Evolutionary conservation across 768 basidiomycete species (phyloP).

Genomic region (Russula dissimulans): DNA sequence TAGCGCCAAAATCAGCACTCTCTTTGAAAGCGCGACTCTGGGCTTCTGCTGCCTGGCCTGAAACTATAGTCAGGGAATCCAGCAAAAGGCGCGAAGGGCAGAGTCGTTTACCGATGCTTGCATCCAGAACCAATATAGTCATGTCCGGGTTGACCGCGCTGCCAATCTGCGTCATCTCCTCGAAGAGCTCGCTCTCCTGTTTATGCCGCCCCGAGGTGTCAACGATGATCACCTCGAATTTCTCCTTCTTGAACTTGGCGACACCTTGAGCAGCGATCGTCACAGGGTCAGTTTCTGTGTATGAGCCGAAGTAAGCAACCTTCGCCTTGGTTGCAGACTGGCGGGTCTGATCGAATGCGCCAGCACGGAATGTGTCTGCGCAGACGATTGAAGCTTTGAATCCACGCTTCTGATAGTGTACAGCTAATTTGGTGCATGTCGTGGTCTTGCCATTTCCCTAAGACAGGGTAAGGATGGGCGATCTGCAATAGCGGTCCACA

Average conservation of each 20-base stretch:
- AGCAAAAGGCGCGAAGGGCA: too few species aligned
- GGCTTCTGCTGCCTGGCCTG: constrained; percentile 93
- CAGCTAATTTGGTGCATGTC: constrained; percentile 97
- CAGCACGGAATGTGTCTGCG: constrained; percentile 98
- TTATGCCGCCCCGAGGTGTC: constrained; percentile 97
- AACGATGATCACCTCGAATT: constrained; percentile 97
- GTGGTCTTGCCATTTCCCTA: constrained; percentile 99
- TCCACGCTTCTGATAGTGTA: constrained; percentile 93
- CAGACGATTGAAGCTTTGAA: constrained; percentile 97
- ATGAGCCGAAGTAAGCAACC: constrained; percentile 97
- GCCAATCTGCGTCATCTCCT: constrained; percentile 97
- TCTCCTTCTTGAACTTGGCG: constrained; percentile 93
- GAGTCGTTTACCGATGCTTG: constrained; percentile 69
- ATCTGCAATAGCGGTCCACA: constrained; percentile 19
- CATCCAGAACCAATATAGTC: constrained; percentile 93
- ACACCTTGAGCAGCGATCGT: constrained; percentile 92
- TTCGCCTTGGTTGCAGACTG: constrained; percentile 99
- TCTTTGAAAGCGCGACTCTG: constrained; percentile 98
- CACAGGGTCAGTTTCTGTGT: constrained; percentile 98
- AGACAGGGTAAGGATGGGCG: constrained; percentile 1
- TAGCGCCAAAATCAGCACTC: constrained; percentile 93
- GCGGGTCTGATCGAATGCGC: constrained; percentile 97
- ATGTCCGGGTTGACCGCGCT: constrained; percentile 91
- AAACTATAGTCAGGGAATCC: background rate
- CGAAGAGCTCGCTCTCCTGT: constrained; percentile 92